phyloP scores from a whole-genome alignment of 306 rosid genomes.

The Mucuna pruriens region DNA sequence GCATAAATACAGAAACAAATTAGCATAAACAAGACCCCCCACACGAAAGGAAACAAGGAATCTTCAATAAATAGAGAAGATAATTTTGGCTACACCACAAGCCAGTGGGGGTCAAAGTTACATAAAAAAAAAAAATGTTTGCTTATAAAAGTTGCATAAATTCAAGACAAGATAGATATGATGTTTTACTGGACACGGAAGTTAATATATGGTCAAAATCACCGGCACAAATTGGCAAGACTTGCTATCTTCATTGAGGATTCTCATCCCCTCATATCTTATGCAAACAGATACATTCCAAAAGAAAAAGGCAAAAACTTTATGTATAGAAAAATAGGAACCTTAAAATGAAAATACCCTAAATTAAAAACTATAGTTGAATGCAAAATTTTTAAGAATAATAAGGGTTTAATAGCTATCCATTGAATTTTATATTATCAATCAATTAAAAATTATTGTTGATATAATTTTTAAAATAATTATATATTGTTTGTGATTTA shows the following conservation, averaged over 20 bases:
- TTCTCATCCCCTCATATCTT: neutral
- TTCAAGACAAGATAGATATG: neutral
- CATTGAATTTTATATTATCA: no score
- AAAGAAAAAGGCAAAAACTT: neutral
- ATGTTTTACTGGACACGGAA: neutral
- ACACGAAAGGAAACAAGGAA: neutral
- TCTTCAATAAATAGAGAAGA: neutral
- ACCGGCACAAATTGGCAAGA: neutral
- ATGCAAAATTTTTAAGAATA: neutral
- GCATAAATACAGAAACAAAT: neutral
- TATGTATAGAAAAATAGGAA: neutral
- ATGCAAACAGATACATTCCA: neutral
- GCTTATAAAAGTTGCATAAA: neutral
- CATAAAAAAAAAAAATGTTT: neutral
- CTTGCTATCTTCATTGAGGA: neutral
- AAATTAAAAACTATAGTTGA: neutral
- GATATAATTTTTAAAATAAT: no score
- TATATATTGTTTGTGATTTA: no score
- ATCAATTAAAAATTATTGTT: no score
- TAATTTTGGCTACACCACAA: neutral
- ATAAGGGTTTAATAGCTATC: no score
- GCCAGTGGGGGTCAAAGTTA: neutral
- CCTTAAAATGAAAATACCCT: neutral
- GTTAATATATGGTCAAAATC: neutral
- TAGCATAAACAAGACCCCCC: neutral